Evolutionary conservation across 2,329 filamentous ascomycete genomes (phyloP).

Genomic region (Myriosclerotinia curreyana): DNA sequence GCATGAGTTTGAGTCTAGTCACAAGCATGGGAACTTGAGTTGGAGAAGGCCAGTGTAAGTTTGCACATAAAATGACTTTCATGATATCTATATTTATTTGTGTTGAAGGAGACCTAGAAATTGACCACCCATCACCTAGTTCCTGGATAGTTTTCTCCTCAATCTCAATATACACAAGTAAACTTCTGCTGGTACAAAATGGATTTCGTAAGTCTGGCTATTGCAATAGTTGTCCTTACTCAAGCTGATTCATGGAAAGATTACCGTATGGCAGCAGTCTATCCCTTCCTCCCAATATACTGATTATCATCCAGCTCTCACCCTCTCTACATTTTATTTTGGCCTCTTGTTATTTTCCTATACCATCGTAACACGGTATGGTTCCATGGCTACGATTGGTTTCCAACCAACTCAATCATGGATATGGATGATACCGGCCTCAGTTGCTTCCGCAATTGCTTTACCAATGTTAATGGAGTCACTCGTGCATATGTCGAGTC

Average conservation of each 20-base stretch:
- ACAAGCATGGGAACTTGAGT: not conserved
- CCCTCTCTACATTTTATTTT: not conserved
- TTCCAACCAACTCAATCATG: slow-evolving; percentile 16
- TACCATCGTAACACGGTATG: not conserved
- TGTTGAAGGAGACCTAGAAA: not conserved
- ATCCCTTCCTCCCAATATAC: too few relatives aligned
- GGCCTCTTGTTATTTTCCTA: not conserved
- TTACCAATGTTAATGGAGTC: slow-evolving; percentile 33
- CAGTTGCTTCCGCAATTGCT: slow-evolving; percentile 30
- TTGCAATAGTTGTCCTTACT: not conserved
- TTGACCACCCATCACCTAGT: not conserved
- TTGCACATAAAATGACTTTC: not conserved
- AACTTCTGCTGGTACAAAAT: not conserved
- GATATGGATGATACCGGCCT: slow-evolving; percentile 28
- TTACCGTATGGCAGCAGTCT: not conserved
- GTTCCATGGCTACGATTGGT: too few relatives aligned
- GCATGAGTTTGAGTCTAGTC: too few relatives aligned
- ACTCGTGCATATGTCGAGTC: slow-evolving; percentile 34
- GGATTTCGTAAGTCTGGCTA: not conserved
- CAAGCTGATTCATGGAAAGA: not conserved
- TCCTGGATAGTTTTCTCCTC: not conserved
- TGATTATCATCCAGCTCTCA: not conserved
- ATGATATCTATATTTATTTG: not conserved
- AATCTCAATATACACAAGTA: not conserved
- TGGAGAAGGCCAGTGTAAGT: not conserved